phyloP scores from a whole-genome alignment of 352 stramenopile genomes.

The Thraustotheca clavata region DNA sequence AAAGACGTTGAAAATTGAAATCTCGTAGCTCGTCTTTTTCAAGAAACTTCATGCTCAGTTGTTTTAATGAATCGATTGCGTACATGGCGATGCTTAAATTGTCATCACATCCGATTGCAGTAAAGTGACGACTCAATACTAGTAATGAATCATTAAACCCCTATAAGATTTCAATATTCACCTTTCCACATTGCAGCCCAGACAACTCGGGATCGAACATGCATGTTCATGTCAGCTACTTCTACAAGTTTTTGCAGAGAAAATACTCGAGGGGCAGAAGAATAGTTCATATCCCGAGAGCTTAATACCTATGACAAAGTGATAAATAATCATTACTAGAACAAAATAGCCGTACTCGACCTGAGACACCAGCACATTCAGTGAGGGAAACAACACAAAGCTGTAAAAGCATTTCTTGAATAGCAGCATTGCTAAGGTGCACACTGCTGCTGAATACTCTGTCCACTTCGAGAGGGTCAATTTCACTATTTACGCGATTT shows the following conservation, averaged over 20 bases:
- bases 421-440: constrained; percentile 58
- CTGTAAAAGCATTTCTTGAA: constrained; percentile 87
- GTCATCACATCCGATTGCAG: constrained; percentile 92
- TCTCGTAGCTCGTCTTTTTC: constrained; percentile 96
- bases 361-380: constrained; percentile 53
- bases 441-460: constrained; percentile 87
- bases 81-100: constrained; percentile 97
- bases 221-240: constrained; percentile 99
- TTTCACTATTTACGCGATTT: constrained; percentile 65
- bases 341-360: neutral
- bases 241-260: constrained; percentile 98
- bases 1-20: constrained; percentile 99
- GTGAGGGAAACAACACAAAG: constrained; percentile 86
- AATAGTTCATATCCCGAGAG: constrained; percentile 95
- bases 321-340: constrained; percentile 81
- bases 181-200: constrained; percentile 96
- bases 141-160: constrained; percentile 20
- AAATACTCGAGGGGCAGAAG: constrained; percentile 81
- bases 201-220: constrained; percentile 90
- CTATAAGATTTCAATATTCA: neutral
- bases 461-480: constrained; percentile 85
- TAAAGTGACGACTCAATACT: constrained; percentile 95
- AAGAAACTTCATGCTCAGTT: constrained; percentile 99
- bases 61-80: constrained; percentile 98
- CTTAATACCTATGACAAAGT: constrained; percentile 98